Percentiles rank a stretch among this genome's conserved stretches.
These are phyloP conservation scores for Leccinum fuscescens DNA, from an alignment of 1,284 basidiomycete species.

Conservation along the genomic window DNA sequence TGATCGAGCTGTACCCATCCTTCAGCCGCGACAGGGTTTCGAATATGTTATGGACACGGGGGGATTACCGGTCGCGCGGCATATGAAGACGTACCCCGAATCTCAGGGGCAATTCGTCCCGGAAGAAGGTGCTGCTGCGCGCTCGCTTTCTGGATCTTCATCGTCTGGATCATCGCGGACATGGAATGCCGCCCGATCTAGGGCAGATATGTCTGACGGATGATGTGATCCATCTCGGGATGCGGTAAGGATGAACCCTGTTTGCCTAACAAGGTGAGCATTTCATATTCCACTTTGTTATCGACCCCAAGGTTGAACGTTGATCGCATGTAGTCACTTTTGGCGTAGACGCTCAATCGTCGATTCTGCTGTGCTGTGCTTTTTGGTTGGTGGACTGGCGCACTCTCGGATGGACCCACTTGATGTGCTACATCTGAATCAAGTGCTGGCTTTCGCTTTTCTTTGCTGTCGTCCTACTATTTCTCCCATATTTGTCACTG, in stretches of 20 bases:
- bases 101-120: background rate
- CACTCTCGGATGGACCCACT: background rate
- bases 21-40: slow-evolving; percentile 12
- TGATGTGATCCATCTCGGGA: background rate
- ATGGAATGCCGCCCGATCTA: slow-evolving; percentile 13
- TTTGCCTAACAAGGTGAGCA: slow-evolving; percentile 3
- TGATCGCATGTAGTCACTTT: background rate
- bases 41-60: slow-evolving; percentile 15
- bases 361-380: background rate
- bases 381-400: background rate
- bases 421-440: background rate
- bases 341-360: background rate
- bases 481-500: background rate
- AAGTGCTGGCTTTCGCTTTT: background rate
- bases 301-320: background rate
- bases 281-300: background rate
- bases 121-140: background rate
- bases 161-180: slow-evolving; percentile 25
- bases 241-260: background rate
- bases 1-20: slow-evolving; percentile 1
- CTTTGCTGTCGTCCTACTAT: background rate
- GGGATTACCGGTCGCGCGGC: slow-evolving; percentile 6
- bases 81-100: slow-evolving; percentile 2
- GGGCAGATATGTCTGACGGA: slow-evolving; percentile 12
- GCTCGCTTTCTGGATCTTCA: slow-evolving; percentile 8